Conservation (phyloP, 306 rosid genomes). For the Vigna radiata region DNA sequence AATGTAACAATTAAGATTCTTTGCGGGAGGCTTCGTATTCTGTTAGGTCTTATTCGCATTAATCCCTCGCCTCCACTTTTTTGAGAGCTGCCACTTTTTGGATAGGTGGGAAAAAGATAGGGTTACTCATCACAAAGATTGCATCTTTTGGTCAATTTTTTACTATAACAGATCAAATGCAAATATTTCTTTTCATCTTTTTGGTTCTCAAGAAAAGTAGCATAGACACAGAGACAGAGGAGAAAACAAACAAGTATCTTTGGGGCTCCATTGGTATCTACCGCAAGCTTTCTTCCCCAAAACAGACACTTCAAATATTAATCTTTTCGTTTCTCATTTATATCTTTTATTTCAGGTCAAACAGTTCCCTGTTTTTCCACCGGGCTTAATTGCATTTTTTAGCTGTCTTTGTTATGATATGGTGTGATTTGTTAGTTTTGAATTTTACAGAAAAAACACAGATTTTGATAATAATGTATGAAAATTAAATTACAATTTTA, state of each 20-base stretch:
- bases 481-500: no score
- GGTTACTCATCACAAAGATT: conserved; percentile 26
- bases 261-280: conserved; percentile 18
- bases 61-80: conserved; percentile 30
- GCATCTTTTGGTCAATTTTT: conserved; percentile 49
- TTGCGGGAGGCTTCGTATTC: conserved; percentile 41
- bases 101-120: conserved; percentile 36
- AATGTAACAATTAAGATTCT: conserved; percentile 53
- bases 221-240: neutral
- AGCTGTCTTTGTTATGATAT: no score
- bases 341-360: no score
- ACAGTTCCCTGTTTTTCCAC: neutral
- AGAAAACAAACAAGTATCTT: neutral
- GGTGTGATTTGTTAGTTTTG: no score
- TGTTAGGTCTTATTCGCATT: conserved; percentile 43
- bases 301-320: neutral
- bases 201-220: conserved; percentile 44
- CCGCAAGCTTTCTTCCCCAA: conserved; percentile 8
- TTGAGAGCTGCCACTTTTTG: conserved; percentile 40
- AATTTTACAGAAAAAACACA: no score
- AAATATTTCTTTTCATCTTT: conserved; percentile 36
- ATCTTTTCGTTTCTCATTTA: no score
- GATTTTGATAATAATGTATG: no score
- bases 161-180: neutral
- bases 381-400: neutral